phyloP scores from a whole-genome alignment of 768 basidiomycete species.

The Pleurotus tuber-regium region DNA sequence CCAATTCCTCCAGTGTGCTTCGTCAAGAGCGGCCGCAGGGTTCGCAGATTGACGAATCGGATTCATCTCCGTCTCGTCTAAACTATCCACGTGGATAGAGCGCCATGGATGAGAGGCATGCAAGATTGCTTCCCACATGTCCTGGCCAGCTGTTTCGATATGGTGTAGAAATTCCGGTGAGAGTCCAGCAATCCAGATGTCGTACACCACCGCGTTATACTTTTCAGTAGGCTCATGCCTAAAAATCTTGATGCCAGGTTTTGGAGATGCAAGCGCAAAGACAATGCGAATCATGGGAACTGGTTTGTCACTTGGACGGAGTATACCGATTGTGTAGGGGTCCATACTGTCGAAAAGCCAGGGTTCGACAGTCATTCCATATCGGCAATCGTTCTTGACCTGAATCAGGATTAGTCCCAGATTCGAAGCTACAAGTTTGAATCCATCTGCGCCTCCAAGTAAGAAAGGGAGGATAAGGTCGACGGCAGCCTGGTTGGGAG shows the following conservation, averaged over 20 bases:
- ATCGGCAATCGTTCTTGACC: conserved; percentile 20
- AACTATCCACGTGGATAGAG: neutral
- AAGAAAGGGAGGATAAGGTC: conserved; percentile 23
- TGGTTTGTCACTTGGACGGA: conserved; percentile 12
- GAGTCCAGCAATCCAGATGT: conserved; percentile 19
- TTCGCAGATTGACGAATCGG: neutral
- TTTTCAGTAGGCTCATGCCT: neutral
- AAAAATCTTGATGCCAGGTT: neutral
- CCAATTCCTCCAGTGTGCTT: neutral
- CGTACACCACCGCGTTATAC: conserved; percentile 10
- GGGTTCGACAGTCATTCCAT: conserved; percentile 9
- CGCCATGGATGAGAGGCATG: neutral
- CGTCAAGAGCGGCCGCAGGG: neutral
- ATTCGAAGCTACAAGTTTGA: conserved; percentile 13
- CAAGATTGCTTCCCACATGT: neutral
- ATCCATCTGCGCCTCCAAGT: conserved; percentile 7
- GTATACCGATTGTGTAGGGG: conserved; percentile 18
- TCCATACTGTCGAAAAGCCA: conserved; percentile 23
- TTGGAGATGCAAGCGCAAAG: conserved; percentile 18
- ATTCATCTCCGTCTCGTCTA: neutral
- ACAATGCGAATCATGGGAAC: conserved; percentile 22
- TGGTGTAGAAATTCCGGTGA: conserved; percentile 12
- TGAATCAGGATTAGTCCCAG: conserved; percentile 24
- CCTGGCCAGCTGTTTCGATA: neutral
- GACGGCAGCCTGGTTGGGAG: conserved; percentile 19